Conservation (phyloP, 2,329 filamentous ascomycete species). For the Hymenoscyphus salicellus region DNA sequence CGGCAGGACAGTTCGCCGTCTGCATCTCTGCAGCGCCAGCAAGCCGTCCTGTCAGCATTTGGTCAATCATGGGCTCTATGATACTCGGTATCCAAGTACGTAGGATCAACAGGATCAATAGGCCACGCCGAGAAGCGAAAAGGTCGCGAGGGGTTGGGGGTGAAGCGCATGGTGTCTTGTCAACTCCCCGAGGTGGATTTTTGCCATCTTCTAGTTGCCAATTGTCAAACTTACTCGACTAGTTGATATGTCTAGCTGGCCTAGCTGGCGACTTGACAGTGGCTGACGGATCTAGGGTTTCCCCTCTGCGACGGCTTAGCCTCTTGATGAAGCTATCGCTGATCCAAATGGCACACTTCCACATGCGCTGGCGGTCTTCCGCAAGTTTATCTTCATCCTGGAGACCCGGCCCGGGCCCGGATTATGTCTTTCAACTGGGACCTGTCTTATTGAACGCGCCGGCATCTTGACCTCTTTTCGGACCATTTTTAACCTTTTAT, state of each 20-base stretch:
- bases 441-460: background rate
- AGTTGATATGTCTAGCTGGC: background rate
- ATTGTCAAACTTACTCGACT: background rate
- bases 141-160: background rate
- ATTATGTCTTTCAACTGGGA: background rate
- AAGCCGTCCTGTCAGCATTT: background rate
- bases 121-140: background rate
- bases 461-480: background rate
- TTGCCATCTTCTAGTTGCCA: background rate
- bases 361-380: background rate
- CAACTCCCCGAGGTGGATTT: background rate
- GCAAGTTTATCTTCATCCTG: background rate
- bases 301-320: background rate
- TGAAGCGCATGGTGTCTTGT: background rate
- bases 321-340: background rate
- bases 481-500: too few relatives aligned
- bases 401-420: background rate
- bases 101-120: background rate
- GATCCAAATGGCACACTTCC: background rate
- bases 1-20: background rate
- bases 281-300: background rate
- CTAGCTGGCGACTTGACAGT: background rate
- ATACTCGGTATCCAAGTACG: background rate
- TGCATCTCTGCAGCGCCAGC: background rate
- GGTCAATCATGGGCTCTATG: background rate